Conservation (phyloP, 306 rosid species). For the Cicer judaicum region DNA sequence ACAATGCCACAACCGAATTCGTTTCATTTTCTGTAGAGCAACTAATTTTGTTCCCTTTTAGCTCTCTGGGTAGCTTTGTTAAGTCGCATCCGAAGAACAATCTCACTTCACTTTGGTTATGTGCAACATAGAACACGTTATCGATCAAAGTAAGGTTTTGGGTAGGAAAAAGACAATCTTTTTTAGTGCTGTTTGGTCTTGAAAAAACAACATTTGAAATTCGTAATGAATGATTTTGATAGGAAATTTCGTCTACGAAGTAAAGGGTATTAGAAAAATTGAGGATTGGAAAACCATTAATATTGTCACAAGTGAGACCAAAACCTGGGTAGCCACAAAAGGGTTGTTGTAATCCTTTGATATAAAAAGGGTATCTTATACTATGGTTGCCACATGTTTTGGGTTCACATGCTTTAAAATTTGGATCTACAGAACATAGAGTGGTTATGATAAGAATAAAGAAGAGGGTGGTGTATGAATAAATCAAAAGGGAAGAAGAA, state of each 20-base stretch:
- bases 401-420: conserved; percentile 49
- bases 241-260: conserved; percentile 49
- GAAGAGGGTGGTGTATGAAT: conserved; percentile 26
- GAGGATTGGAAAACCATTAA: conserved; percentile 44
- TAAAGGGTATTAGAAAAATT: conserved; percentile 29
- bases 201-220: conserved; percentile 52
- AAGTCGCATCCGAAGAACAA: conserved; percentile 49
- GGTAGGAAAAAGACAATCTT: conserved; percentile 29
- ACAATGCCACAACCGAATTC: conserved; percentile 50
- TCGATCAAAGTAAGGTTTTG: conserved; percentile 28
- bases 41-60: conserved; percentile 27
- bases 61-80: not conserved
- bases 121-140: not conserved
- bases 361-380: conserved; percentile 63
- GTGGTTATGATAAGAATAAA: not conserved
- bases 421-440: conserved; percentile 16
- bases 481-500: conserved; percentile 10
- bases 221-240: conserved; percentile 38
- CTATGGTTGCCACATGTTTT: conserved; percentile 47
- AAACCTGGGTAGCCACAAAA: conserved; percentile 72
- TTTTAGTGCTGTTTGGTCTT: not conserved
- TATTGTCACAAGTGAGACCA: conserved; percentile 42
- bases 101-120: not conserved
- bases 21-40: conserved; percentile 35
- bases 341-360: conserved; percentile 28